phyloP scores from a whole-genome alignment of 495 filamentous ascomycete species.

The Hypoxylon lenormandii region DNA sequence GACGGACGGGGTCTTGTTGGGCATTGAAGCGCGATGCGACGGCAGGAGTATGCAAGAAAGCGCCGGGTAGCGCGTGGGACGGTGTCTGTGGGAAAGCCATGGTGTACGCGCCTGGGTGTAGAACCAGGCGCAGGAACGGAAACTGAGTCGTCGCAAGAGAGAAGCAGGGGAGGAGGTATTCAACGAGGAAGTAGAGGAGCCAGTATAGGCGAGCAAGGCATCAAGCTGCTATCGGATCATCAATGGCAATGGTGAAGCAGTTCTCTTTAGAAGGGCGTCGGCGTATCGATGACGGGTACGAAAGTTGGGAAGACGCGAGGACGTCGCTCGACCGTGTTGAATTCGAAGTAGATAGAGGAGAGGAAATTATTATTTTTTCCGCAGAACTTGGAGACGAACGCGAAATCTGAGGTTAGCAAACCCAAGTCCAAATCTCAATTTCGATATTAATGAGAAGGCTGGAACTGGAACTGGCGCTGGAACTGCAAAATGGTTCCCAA shows the following conservation, averaged over 20 bases:
- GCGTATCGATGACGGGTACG: conserved; percentile 4
- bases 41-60: conserved; percentile 79
- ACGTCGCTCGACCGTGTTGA: neutral
- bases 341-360: neutral
- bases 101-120: conserved; percentile 44
- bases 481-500: conserved; percentile 5
- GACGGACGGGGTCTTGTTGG: conserved; percentile 54
- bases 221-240: conserved; percentile 46
- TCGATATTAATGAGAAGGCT: conserved; percentile 4
- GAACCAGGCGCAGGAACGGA: conserved; percentile 22
- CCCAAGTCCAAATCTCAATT: neutral
- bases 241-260: conserved; percentile 40
- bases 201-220: conserved; percentile 58
- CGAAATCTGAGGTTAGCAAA: neutral
- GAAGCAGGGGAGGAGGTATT: conserved; percentile 6
- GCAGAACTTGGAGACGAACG: conserved; percentile 7
- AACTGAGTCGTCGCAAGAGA: conserved; percentile 33
- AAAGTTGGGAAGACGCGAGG: conserved; percentile 17
- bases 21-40: conserved; percentile 53
- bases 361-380: neutral
- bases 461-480: conserved; percentile 12
- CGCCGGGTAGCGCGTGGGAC: conserved; percentile 74
- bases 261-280: conserved; percentile 9
- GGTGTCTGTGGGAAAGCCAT: conserved; percentile 76
- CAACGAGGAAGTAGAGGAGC: conserved; percentile 35